These are phyloP conservation scores for Xylaria grammica DNA, from an alignment of 495 filamentous ascomycete species.

Conservation along the genomic window DNA sequence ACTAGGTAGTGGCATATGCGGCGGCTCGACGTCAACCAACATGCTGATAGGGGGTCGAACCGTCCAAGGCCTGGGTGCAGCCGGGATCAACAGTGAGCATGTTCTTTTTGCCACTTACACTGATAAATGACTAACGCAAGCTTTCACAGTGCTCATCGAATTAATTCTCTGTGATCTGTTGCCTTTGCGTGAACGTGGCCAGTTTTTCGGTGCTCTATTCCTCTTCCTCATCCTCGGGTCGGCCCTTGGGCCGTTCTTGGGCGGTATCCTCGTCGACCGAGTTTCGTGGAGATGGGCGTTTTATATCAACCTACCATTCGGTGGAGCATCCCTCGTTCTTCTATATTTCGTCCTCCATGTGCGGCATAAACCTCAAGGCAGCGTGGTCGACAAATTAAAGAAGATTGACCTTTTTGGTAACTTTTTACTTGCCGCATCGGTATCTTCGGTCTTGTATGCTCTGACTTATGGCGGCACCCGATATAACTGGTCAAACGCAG, in stretches of 20 bases:
- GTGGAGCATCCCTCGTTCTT: constrained; percentile 66
- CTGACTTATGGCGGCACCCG: constrained; percentile 38
- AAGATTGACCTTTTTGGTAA: constrained; percentile 39
- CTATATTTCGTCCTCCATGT: constrained; percentile 59
- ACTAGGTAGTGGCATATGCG: constrained; percentile 49
- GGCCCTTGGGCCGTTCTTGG: constrained; percentile 72
- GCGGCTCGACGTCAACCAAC: constrained; percentile 32
- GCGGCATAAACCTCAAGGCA: neutral
- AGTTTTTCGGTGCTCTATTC: constrained; percentile 49
- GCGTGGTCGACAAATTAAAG: neutral
- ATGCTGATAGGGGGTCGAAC: constrained; percentile 79
- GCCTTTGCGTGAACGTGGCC: constrained; percentile 66
- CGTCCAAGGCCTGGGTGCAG: constrained; percentile 79
- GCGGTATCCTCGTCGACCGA: constrained; percentile 60
- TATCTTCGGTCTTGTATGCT: constrained; percentile 41
- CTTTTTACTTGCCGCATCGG: constrained; percentile 33
- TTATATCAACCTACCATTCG: constrained; percentile 78
- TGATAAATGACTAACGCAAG: neutral
- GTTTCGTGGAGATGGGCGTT: constrained; percentile 83
- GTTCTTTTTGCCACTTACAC: neutral
- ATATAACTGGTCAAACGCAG: constrained; percentile 32
- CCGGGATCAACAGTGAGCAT: constrained; percentile 56
- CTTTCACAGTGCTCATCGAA: constrained; percentile 33
- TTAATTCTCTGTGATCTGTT: constrained; percentile 69
- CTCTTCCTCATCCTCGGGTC: constrained; percentile 58